Conservation (phyloP, 345 rosid species). For the Mallotus nudiflorus region DNA sequence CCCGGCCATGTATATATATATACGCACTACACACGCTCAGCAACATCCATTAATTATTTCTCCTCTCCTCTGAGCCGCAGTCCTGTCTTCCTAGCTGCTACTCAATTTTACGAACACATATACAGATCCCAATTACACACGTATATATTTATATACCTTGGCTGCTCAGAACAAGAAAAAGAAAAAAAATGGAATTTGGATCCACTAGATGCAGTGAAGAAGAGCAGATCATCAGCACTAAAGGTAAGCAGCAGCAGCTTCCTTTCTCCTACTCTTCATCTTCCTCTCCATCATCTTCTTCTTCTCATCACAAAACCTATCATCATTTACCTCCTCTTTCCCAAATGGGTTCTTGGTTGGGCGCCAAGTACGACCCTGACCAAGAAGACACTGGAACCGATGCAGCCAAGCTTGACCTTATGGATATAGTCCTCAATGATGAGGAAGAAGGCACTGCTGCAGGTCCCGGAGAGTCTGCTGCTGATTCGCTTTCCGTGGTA, state of each 20-base stretch:
- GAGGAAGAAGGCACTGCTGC: slow-evolving; percentile 16
- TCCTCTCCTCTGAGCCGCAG: too few relatives aligned
- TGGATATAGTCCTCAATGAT: slow-evolving; percentile 20
- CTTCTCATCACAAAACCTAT: slow-evolving; percentile 6
- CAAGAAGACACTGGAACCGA: slow-evolving; percentile 13
- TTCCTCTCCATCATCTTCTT: slow-evolving; percentile 14
- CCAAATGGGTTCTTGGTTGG: slow-evolving; percentile 42
- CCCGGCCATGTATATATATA: too few relatives aligned
- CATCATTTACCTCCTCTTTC: too few relatives aligned
- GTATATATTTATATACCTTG: too few relatives aligned
- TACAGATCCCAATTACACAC: too few relatives aligned
- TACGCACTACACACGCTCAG: too few relatives aligned
- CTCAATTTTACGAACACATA: too few relatives aligned
- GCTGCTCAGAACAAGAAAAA: too few relatives aligned
- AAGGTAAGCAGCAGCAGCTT: slow-evolving; percentile 32
- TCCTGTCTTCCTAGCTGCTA: too few relatives aligned
- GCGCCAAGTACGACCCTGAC: slow-evolving; percentile 23
- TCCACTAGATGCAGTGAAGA: slow-evolving; percentile 26
- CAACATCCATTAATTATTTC: too few relatives aligned
- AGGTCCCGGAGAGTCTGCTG: slow-evolving; percentile 16
- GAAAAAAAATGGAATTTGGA: slow-evolving; percentile 35
- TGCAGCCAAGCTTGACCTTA: slow-evolving; percentile 12
- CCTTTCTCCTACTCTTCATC: slow-evolving; percentile 32
- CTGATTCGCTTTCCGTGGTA: too few relatives aligned
- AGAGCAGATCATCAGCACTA: slow-evolving; percentile 22